Evolutionary conservation across 139 green algal species (phyloP), one percentile per base, ranked within the genome.

Genomic region (Gonium pectorale): DNA sequence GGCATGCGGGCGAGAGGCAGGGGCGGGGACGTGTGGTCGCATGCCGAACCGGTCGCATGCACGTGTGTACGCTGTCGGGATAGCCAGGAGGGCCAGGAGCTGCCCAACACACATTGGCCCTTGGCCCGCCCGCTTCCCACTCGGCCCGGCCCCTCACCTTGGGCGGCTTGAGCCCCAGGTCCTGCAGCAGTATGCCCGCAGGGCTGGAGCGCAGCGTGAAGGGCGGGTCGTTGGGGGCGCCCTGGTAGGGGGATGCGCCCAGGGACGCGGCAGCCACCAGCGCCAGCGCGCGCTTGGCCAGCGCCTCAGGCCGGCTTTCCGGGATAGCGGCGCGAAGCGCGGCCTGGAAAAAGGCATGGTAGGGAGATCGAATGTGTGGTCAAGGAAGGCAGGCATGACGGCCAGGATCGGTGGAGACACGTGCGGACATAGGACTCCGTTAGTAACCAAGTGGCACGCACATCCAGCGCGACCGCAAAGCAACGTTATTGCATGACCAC

Each of bases 281-380:
- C 27, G 74, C 74, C 9, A 81, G 37, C 4, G 51, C 62, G 56
- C 74, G 74, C 74, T 81, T 81, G 29, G 74, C 74, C 11, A 68
- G 74, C 26, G 29, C 62, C 3, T 71, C 40, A 40, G 56, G 35
- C 0, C 56, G 38, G 7, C 13, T 26, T 37, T 81, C 74, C 27
- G 74, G 74, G 5, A 81, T 40, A 26, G 74, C 74, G 38, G 24
- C 54, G 27, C 40, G 27, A 0, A 81, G 74, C 15, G 43, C 56
- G 9, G 49, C 56, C 74, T 81, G 74, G 21, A 37, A 2, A 38
- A 27, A 51, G 4, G 21, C 33, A 22, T 33, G 37, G 33, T 27
- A 8, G 7, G 5, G 31, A 5, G 8, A n/a, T 0, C 6, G 31
- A 1, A 79, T n/a, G 19, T 8, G 13, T 44, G 22, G 2, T 26